These are phyloP conservation scores for Psilocybe sp. DNA, from an alignment of 768 basidiomycete species.

Conservation along the genomic window DNA sequence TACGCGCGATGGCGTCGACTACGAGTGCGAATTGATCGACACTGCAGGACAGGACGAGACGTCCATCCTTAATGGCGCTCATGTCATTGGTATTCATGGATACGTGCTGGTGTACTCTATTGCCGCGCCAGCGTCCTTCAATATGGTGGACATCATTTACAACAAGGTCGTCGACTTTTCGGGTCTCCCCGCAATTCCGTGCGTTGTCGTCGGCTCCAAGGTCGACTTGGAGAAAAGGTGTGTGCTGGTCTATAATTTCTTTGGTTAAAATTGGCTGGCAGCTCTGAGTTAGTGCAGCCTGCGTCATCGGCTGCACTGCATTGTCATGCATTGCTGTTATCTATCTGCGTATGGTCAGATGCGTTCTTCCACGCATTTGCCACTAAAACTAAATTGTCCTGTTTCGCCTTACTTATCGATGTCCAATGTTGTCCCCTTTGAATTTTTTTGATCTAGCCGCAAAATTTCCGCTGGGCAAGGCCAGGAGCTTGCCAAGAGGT, in stretches of 20 bases:
- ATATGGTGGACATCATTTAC: slow-evolving; percentile 87
- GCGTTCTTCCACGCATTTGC: too few relatives aligned
- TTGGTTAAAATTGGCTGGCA: neutral
- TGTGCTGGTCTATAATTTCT: slow-evolving; percentile 19
- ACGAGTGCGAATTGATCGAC: slow-evolving; percentile 92
- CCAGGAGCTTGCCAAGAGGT: slow-evolving; percentile 63
- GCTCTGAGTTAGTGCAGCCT: neutral
- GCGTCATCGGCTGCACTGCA: too few relatives aligned
- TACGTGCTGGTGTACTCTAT: slow-evolving; percentile 93
- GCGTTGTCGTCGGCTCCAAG: slow-evolving; percentile 92
- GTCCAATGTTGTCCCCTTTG: too few relatives aligned
- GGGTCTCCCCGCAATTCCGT: slow-evolving; percentile 78
- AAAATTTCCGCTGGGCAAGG: slow-evolving; percentile 69
- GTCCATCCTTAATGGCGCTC: slow-evolving; percentile 83
- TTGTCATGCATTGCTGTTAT: neutral
- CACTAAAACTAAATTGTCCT: too few relatives aligned
- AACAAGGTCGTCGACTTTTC: slow-evolving; percentile 91
- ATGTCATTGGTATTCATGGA: slow-evolving; percentile 92
- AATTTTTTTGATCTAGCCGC: slow-evolving; percentile 35
- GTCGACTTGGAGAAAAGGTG: slow-evolving; percentile 75
- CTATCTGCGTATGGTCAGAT: neutral
- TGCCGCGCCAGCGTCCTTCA: slow-evolving; percentile 79
- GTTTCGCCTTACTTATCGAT: too few relatives aligned
- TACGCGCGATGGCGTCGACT: slow-evolving; percentile 75
- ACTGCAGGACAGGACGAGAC: slow-evolving; percentile 95